Percentiles rank a stretch among this genome's conserved stretches.
These are phyloP conservation scores for Alloteropsis semialata DNA, from an alignment of 176 grass and related monocot species.

Conservation along the genomic window DNA sequence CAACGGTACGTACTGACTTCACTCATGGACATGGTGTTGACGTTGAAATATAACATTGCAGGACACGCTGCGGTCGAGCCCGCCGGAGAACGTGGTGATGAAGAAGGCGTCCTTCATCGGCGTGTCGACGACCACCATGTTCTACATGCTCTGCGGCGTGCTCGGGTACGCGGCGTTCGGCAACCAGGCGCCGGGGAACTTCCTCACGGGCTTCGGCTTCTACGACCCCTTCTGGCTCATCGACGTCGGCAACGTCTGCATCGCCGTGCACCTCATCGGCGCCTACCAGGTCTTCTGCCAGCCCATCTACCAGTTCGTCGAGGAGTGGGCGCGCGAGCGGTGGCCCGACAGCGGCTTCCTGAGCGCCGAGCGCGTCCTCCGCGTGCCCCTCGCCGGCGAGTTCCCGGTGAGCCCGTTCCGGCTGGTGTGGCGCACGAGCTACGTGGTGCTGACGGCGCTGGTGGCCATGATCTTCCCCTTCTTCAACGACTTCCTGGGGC, in stretches of 20 bases:
- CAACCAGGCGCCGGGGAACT: constrained; percentile 80
- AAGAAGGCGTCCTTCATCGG: constrained; percentile 84
- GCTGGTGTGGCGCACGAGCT: constrained; percentile 58
- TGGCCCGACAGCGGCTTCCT: constrained; percentile 58
- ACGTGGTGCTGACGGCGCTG: constrained; percentile 59
- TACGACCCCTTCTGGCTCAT: constrained; percentile 97
- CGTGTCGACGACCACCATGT: constrained; percentile 69
- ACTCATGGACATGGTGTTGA: not conserved
- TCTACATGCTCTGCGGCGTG: constrained; percentile 94
- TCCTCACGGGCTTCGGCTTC: constrained; percentile 93
- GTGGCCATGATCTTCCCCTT: constrained; percentile 78
- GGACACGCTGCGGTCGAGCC: constrained; percentile 87
- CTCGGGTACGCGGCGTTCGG: constrained; percentile 91
- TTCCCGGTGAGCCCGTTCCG: constrained; percentile 58
- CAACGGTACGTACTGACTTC: not conserved
- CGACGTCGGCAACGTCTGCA: constrained; percentile 85
- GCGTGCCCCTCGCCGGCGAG: constrained; percentile 30
- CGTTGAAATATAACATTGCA: constrained; percentile 3
- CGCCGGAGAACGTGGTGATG: constrained; percentile 90
- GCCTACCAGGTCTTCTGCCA: constrained; percentile 99
- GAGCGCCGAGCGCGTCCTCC: constrained; percentile 37
- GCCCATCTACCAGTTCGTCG: constrained; percentile 73
- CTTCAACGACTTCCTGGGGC: constrained; percentile 88
- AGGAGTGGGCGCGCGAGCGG: constrained; percentile 30
- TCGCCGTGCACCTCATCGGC: constrained; percentile 79